A percentile compares a stretch with the other conserved stretches of the same genome.
These are phyloP conservation scores for Trichosporon sp. DNA, from an alignment of 1,284 basidiomycete genomes.

Conservation along the genomic window DNA sequence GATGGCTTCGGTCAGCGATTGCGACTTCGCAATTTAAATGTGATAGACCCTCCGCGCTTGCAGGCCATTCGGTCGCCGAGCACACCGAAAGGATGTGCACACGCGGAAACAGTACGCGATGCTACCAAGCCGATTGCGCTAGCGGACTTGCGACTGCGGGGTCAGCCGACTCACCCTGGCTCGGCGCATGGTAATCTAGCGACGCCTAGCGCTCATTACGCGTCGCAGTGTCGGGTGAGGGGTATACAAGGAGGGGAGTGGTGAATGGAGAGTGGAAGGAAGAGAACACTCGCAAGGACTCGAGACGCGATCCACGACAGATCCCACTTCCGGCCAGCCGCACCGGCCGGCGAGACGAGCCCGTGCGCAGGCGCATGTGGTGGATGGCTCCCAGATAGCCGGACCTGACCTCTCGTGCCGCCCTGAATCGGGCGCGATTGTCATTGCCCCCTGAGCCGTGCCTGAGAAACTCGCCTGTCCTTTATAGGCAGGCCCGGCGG, in stretches of 20 bases:
- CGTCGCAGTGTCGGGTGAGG: not conserved
- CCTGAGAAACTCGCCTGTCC: not conserved
- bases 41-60: not conserved
- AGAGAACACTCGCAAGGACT: not conserved
- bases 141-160: not conserved
- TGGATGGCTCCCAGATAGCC: not conserved
- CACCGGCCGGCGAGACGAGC: not conserved
- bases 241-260: not conserved
- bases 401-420: not conserved
- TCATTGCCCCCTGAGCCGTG: not conserved
- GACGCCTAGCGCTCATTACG: not conserved
- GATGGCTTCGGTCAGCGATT: not conserved
- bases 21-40: not conserved
- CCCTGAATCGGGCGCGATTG: not conserved
- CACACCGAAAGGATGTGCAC: not conserved
- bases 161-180: not conserved
- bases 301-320: not conserved
- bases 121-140: not conserved
- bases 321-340: not conserved
- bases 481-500: not conserved
- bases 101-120: not conserved
- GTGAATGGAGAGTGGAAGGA: not conserved
- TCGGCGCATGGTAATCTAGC: conserved; percentile 2
- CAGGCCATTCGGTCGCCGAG: not conserved
- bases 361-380: not conserved